Evolutionary conservation across 2,329 filamentous ascomycete genomes (phyloP), one percentile per base, ranked within the genome.

Genomic region (Fusarium euwallaceae): DNA sequence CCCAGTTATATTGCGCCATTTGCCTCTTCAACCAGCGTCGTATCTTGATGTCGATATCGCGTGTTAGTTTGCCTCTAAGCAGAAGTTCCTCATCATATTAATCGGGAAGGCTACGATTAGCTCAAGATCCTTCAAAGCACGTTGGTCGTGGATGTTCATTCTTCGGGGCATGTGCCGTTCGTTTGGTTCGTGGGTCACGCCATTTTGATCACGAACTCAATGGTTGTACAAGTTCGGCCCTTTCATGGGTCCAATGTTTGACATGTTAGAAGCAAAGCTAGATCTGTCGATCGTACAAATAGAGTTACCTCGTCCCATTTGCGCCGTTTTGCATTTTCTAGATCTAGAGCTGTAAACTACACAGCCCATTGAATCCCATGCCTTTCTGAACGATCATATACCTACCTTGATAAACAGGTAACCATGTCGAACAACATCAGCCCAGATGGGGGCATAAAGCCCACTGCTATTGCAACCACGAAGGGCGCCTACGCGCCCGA

Each of bases 241-340:
- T 20, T 45, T 3, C 41, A 69, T 69, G 66, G 66, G 66, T 45
- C 66, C 24, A 1, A 32, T 12, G 48, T 53, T 32, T 29, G 24
- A n/a, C 9, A 12, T 6, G 48, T 3, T 29, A 2, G 24, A n/a
- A 12, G 6, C 1, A 7, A 12, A n/a, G 10, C 4, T 53, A 20
- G 48, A 53, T 32, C 10, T 12, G 24, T 53, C 48, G 24, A 53
- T 32, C 24, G 17, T 53, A 53, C 27, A 14, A 14, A 53, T 53
- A 53, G 9, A 12, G 16, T 32, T 32, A 8, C 48, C 48, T n/a
- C 14, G 17, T 53, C n/a, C 48, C 24, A 32, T 32, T 32, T 24
- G 17, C 24, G 16, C 7, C 9, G 16, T 32, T 32, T 2, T 3
- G 9, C 27, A n/a, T 29, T 20, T n/a, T 12, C 27, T n/a, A 12